Conservation (phyloP, 345 rosid species). For the Rhodomyrtus tomentosa region DNA sequence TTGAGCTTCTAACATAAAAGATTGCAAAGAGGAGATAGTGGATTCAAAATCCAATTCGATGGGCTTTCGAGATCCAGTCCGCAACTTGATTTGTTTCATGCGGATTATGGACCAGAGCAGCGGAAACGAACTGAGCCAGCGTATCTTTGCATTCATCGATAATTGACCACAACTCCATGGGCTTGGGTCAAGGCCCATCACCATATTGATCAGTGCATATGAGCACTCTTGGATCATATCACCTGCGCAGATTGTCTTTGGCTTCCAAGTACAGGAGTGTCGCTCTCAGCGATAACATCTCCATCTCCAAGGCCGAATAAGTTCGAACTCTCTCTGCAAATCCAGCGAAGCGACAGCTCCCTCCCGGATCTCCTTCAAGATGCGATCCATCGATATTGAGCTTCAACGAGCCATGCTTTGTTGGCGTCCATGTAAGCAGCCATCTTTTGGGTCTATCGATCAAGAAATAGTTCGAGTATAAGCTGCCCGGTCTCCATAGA, state of each 20-base stretch:
- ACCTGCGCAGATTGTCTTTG: accelerated
- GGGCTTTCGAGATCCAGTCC: accelerated
- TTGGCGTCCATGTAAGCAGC: no score
- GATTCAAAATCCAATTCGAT: not conserved
- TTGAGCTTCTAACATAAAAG: no score
- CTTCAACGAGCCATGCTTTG: not conserved
- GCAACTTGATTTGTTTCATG: not conserved
- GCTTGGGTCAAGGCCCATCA: not conserved
- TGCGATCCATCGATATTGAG: not conserved
- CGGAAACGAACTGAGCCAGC: accelerated
- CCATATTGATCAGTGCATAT: not conserved
- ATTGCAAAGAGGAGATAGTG: not conserved
- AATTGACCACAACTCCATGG: accelerated
- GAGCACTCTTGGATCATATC: not conserved
- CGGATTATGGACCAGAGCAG: not conserved
- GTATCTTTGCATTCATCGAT: not conserved
- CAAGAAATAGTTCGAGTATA: no score
- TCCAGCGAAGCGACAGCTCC: not conserved
- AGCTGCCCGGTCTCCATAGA: no score
- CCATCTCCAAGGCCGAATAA: not conserved
- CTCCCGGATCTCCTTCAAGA: not conserved
- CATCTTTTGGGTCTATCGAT: not conserved
- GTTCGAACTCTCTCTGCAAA: not conserved
- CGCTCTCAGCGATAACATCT: not conserved
- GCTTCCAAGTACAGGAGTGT: not conserved